Evolutionary conservation across 192 early-diverging fungal species (phyloP).

Genomic region (Podila verticillata): DNA sequence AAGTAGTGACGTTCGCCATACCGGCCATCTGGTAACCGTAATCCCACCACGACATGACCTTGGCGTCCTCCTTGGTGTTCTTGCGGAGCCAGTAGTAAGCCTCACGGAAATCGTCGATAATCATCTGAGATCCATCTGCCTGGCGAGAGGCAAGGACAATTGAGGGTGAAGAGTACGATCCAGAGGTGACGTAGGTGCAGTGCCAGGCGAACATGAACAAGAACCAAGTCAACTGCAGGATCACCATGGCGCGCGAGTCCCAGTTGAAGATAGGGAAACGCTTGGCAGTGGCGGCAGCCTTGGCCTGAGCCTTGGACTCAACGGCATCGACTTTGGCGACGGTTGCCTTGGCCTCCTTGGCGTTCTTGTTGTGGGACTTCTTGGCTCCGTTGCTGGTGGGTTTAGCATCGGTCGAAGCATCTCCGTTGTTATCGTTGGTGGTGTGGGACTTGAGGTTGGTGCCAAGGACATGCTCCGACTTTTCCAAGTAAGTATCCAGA

Average conservation of each 20-base stretch:
- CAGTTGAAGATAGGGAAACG: constrained; percentile 55
- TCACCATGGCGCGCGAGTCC: constrained; percentile 66
- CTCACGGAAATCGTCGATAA: constrained; percentile 99
- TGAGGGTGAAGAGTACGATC: constrained; percentile 98
- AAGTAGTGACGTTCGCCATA: constrained; percentile 95
- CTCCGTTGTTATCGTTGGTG: constrained; percentile 2
- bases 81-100: constrained; percentile 99
- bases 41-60: constrained; percentile 99
- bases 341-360: constrained; percentile 8
- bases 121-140: constrained; percentile 90
- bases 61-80: constrained; percentile 93
- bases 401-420: constrained; percentile 8
- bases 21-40: constrained; percentile 99
- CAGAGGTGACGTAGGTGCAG: constrained; percentile 98
- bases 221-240: constrained; percentile 75
- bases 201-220: constrained; percentile 92
- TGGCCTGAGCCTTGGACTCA: constrained; percentile 37
- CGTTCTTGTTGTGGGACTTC: not conserved
- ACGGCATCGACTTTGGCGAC: constrained; percentile 14
- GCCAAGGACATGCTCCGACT: constrained; percentile 38
- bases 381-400: constrained; percentile 12
- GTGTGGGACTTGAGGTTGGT: constrained; percentile 1
- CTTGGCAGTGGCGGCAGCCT: constrained; percentile 17
- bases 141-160: constrained; percentile 92
- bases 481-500: constrained; percentile 85